A percentile compares a stretch with the other conserved stretches of the same genome.
These are phyloP conservation scores for Candida ponderosae DNA, from an alignment of 805 yeast genomes.

Conservation along the genomic window DNA sequence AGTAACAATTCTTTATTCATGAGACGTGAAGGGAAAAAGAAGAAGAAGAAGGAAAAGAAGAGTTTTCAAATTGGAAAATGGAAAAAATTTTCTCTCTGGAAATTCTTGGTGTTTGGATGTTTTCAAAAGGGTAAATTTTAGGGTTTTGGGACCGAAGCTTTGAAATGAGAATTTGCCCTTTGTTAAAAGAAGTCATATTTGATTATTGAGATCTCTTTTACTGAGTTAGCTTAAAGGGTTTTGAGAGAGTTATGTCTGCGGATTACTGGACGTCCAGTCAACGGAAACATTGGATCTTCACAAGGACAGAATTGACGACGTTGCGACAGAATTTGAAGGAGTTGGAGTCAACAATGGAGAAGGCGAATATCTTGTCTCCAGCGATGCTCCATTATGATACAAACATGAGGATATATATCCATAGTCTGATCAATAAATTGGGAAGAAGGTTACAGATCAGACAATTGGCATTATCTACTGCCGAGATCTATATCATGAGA, in stretches of 20 bases:
- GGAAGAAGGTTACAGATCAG: conserved; percentile 74
- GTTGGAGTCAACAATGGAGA: conserved; percentile 30
- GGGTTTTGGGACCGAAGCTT: not conserved
- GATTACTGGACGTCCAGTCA: conserved; percentile 87
- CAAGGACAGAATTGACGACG: conserved; percentile 46
- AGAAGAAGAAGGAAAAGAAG: conserved; percentile 3
- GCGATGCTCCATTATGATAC: conserved; percentile 30
- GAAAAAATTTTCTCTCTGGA: conserved; percentile 1
- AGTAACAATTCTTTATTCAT: conserved; percentile 66
- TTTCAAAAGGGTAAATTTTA: not conserved
- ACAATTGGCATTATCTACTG: conserved; percentile 81
- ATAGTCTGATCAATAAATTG: conserved; percentile 62
- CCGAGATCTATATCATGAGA: conserved; percentile 78
- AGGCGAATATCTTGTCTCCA: conserved; percentile 30
- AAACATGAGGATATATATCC: conserved; percentile 74
- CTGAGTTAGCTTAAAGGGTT: not conserved
- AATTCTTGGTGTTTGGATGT: not conserved
- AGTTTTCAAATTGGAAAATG: not conserved
- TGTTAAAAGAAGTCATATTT: not conserved
- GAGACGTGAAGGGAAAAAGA: conserved; percentile 33
- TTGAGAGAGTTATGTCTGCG: conserved; percentile 50
- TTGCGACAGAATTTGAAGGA: conserved; percentile 34
- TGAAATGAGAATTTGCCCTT: not conserved
- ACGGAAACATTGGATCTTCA: conserved; percentile 71
- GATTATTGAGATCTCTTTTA: not conserved